These are phyloP conservation scores for Hibiscus trionum DNA, from an alignment of 345 rosid genomes.

Conservation along the genomic window DNA sequence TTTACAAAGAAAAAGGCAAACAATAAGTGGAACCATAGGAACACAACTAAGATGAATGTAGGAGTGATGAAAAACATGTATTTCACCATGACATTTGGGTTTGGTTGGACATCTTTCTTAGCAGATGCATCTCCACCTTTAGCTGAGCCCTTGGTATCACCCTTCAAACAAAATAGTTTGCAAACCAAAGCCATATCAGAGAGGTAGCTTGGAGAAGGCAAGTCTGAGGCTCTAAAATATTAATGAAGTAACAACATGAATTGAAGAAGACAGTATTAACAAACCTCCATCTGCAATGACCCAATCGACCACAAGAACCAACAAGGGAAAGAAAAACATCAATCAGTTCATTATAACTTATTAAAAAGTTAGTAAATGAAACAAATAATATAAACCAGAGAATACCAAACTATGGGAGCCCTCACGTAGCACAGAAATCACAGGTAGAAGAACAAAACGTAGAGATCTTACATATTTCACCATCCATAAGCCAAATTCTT, in stretches of 20 bases:
- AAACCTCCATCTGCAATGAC: slow-evolving; percentile 77
- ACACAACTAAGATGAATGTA: background rate
- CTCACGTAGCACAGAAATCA: background rate
- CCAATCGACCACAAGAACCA: slow-evolving; percentile 18
- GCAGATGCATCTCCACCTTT: slow-evolving; percentile 63
- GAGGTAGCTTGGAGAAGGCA: background rate
- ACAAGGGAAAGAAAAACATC: background rate
- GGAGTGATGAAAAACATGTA: background rate
- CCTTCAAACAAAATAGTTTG: slow-evolving; percentile 32
- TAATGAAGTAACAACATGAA: background rate
- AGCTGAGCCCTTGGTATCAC: slow-evolving; percentile 74
- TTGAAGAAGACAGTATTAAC: slow-evolving; percentile 2
- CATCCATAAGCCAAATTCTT: background rate
- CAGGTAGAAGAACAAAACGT: background rate
- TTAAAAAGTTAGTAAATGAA: background rate
- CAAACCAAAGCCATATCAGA: slow-evolving; percentile 1
- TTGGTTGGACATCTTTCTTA: slow-evolving; percentile 40
- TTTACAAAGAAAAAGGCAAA: background rate
- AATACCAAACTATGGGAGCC: background rate
- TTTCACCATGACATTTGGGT: slow-evolving; percentile 49
- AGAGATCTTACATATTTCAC: background rate
- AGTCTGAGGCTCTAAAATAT: background rate
- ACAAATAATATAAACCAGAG: background rate
- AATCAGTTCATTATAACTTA: background rate
- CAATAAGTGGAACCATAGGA: background rate